Base-by-base conservation (phyloP, 129 eudicot species). In the Arctium minus region DNA sequence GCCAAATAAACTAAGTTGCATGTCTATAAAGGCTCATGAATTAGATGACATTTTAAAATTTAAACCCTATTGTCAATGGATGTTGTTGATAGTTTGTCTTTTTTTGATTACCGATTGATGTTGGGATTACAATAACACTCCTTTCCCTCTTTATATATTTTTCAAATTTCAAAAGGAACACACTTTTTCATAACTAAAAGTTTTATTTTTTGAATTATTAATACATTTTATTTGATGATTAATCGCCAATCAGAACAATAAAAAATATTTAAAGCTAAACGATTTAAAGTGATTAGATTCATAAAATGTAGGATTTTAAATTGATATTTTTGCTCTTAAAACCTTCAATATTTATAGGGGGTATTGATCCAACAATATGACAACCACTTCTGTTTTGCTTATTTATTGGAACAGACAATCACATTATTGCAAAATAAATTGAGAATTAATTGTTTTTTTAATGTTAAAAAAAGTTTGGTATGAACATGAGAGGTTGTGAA, bases 391-490 rank as follows among this genome's bases (percentile, higher is more conserved):
- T 31, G 39, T 37, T 42, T 75, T 39, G 70, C 48, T 40, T 74
- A 42, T 82, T 64, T 62, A 67, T 60, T 29, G 39, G 75, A 81
- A 65, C 4, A n/a, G 80, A 17, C 75, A 64, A 15, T 56, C 64
- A 81, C 75, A 74, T 74, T 40, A 81, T 62, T 67, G 31, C 53
- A 64, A 31, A 18, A 75, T 65, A 40, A 65, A 82, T 82, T 42
- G 44, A 38, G 18, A 81, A 4, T 39, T 74, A 29, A 81, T 74
- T 39, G 56, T 53, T n/a, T 62, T 72, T 36, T 72, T 10, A 46
- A 53, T 72, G 62, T 6, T 2, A 50, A 53, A 35, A 72, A 35
- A 35, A 36, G 78, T 53, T 80, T 80, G 78, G 84, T 72, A 72
- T 56, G 79, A 27, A 60, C 79, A 53, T 7, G 79, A 56, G 73